These are phyloP conservation scores for Pythium guiyangense DNA, from an alignment of 352 stramenopile species.

Conservation along the genomic window DNA sequence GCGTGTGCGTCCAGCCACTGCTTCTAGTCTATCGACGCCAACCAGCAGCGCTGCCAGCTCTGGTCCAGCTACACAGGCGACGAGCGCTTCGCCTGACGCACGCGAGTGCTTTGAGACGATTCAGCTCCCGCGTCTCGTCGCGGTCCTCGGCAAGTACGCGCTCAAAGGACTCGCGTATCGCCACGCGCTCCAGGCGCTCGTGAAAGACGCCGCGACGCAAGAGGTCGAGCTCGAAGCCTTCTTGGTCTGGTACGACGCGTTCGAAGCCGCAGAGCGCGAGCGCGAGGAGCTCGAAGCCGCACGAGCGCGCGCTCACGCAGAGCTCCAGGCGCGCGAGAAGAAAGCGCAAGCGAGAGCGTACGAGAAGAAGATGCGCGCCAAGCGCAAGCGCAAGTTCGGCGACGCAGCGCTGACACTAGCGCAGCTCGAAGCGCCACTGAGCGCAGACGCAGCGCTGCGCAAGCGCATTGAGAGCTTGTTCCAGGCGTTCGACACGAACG, in stretches of 20 bases:
- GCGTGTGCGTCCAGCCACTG: conserved; percentile 1
- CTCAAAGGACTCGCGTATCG: conserved; percentile 48
- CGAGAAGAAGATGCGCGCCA: conserved; percentile 26
- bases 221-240: conserved; percentile 44
- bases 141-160: conserved; percentile 43
- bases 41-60: background rate
- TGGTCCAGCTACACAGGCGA: background rate
- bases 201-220: conserved; percentile 27
- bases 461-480: conserved; percentile 47
- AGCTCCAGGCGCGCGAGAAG: conserved; percentile 33
- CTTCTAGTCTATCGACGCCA: background rate
- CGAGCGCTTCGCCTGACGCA: background rate
- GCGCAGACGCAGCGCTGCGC: conserved; percentile 10
- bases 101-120: conserved; percentile 49
- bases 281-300: conserved; percentile 40
- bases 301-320: conserved; percentile 35
- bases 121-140: conserved; percentile 44
- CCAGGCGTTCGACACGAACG: conserved; percentile 48
- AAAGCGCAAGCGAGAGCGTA: conserved; percentile 35
- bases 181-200: conserved; percentile 39
- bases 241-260: conserved; percentile 46
- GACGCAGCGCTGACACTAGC: background rate
- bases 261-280: conserved; percentile 40
- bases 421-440: background rate
- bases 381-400: conserved; percentile 26